Base-by-base conservation (phyloP, 441 rosid genomes). In the Iberis amara region DNA sequence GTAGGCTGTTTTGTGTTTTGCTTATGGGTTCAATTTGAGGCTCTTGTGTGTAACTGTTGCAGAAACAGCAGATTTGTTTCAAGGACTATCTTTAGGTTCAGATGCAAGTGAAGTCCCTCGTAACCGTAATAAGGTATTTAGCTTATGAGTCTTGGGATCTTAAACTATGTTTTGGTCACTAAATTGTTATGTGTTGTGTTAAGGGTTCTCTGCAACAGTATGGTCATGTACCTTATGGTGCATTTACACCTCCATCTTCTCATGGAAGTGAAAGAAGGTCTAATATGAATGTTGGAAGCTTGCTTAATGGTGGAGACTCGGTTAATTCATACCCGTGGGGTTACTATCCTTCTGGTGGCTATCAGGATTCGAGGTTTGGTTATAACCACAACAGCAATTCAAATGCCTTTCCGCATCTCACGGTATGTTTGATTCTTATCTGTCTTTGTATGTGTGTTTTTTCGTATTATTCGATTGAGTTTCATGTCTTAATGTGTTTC, bases 41-140 rank as follows among this genome's bases (percentile, higher is more conserved):
- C 13, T 73, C 62, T 52, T 53, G 49, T 11, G 4, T 50, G 8
- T 62, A 26, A 46, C 48, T 6, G 18, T 14, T 52, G 59, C 74
- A 80, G 86, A 77, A 11, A 67, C 79, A 56, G 73, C 68, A 46
- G 80, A 71, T 64, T 68, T 75, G 68, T 59, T 77, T 55, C 79
- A 77, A 73, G 68, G 65, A 12, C 44, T 80, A 62, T 65, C 79
- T 9, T 50, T 80, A 11, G 70, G 70, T 47, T 62, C 75, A 24
- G 74, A 73, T 55, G 61, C 68, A 24, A 72, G 27, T 41, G 71
- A 66, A 65, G 69, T 45, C 43, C 42, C 68, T 11, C 68, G 68
- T 40, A 50, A 54, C 40, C 52, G 50, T 24, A 35, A 60, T 33
- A 65, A 77, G 86, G 86, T 80, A 72, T 11, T 53, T 2, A 39